Evolutionary conservation across 2,329 filamentous ascomycete species (phyloP).

Genomic region (Fusarium sp.): DNA sequence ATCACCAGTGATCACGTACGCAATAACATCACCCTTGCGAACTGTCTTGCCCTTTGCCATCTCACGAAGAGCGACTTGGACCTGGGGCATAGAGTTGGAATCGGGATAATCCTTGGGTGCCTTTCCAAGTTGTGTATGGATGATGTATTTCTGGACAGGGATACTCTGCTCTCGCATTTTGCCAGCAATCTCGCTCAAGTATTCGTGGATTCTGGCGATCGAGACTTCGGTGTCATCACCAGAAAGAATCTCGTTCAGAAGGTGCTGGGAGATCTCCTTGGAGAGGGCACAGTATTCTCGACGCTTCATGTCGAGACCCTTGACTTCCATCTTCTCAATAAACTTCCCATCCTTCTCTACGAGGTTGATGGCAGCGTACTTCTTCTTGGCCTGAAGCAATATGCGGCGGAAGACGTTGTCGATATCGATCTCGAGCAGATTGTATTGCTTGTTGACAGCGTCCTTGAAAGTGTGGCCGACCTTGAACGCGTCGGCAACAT

Average conservation of each 20-base stretch:
- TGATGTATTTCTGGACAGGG: slow-evolving; percentile 90
- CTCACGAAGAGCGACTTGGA: slow-evolving; percentile 92
- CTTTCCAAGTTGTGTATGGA: slow-evolving; percentile 97
- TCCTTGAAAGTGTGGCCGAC: slow-evolving; percentile 96
- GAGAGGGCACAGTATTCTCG: slow-evolving; percentile 96
- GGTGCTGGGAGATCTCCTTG: slow-evolving; percentile 90
- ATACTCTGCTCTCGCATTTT: slow-evolving; percentile 88
- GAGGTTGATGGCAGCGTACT: slow-evolving; percentile 97
- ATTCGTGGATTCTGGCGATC: slow-evolving; percentile 91
- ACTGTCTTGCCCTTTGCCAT: slow-evolving; percentile 87
- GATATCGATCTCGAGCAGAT: slow-evolving; percentile 94
- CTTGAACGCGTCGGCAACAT: slow-evolving; percentile 87
- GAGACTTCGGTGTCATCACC: slow-evolving; percentile 92
- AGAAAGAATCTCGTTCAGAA: slow-evolving; percentile 94
- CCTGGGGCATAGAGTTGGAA: slow-evolving; percentile 93
- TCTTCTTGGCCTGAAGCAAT: slow-evolving; percentile 97
- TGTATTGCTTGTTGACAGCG: slow-evolving; percentile 93
- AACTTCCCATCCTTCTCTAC: slow-evolving; percentile 90
- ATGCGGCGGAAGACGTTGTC: slow-evolving; percentile 97
- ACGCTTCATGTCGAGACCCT: slow-evolving; percentile 97
- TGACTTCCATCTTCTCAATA: slow-evolving; percentile 95
- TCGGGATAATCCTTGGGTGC: slow-evolving; percentile 94
- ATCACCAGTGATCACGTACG: slow-evolving; percentile 91
- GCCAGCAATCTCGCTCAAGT: slow-evolving; percentile 83
- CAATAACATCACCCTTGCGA: slow-evolving; percentile 94